A percentile compares a stretch with the other conserved stretches of the same genome.
phyloP scores from a whole-genome alignment of 2,329 filamentous ascomycete genomes.

The Fusarium beomiforme region DNA sequence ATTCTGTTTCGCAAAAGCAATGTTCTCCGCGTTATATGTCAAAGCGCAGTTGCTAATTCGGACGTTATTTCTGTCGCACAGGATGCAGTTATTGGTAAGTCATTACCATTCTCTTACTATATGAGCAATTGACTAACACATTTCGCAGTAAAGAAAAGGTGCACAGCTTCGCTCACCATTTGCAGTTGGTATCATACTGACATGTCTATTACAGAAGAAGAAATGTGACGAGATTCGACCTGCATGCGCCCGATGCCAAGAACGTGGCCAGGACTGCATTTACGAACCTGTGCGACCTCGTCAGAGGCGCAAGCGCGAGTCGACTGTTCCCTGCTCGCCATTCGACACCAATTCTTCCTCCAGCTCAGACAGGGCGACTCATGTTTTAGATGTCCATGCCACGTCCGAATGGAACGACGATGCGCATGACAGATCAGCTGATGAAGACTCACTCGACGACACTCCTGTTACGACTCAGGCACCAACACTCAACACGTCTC shows the following conservation, averaged over 20 bases:
- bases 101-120: background rate
- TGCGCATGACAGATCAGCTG: slow-evolving; percentile 24
- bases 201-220: slow-evolving; percentile 58
- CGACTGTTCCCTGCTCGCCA: slow-evolving; percentile 27
- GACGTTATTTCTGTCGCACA: slow-evolving; percentile 40
- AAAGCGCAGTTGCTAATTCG: slow-evolving; percentile 13
- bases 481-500: slow-evolving; percentile 10
- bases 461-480: slow-evolving; percentile 4
- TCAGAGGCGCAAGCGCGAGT: slow-evolving; percentile 50
- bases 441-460: slow-evolving; percentile 29
- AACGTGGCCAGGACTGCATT: slow-evolving; percentile 58
- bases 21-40: background rate
- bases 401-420: slow-evolving; percentile 25
- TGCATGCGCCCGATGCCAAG: slow-evolving; percentile 60
- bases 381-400: slow-evolving; percentile 11
- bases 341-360: slow-evolving; percentile 34
- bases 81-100: slow-evolving; percentile 64
- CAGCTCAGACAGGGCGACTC: slow-evolving; percentile 32
- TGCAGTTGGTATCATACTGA: background rate
- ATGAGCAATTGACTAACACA: slow-evolving; percentile 25
- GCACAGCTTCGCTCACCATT: background rate
- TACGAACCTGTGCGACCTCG: slow-evolving; percentile 60
- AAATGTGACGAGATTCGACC: slow-evolving; percentile 66
- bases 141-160: slow-evolving; percentile 62
- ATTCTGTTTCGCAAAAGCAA: slow-evolving; percentile 8